Conservation (phyloP, 139 green algal species). For the Chlorella ohadii region DNA sequence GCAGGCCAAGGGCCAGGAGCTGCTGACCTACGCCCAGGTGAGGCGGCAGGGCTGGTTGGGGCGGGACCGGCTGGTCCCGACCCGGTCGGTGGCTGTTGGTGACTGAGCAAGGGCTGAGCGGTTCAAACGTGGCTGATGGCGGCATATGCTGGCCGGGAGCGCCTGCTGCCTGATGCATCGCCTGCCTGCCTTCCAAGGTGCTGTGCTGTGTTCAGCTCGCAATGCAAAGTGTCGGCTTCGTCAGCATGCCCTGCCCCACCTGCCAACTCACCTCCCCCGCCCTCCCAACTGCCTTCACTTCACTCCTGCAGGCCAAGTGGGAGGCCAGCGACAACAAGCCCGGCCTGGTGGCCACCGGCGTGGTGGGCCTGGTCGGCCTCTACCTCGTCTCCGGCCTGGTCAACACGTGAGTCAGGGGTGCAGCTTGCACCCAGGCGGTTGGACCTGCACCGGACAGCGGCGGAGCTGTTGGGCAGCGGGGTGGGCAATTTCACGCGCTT, state of each 20-base stretch:
- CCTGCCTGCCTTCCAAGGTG: too few species aligned
- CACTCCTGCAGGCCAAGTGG: conserved; percentile 32
- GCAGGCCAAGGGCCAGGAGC: conserved; percentile 9
- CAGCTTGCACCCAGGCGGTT: not conserved
- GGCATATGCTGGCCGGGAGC: too few species aligned
- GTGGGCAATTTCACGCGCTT: too few species aligned
- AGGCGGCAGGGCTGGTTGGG: not conserved
- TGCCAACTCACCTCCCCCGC: not conserved
- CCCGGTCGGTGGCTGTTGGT: too few species aligned
- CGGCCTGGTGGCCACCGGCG: conserved; percentile 35
- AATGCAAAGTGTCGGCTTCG: too few species aligned
- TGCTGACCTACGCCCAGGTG: conserved; percentile 4
- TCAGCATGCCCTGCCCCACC: not conserved
- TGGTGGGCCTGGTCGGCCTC: conserved; percentile 36
- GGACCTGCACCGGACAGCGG: too few species aligned
- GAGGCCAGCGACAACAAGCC: conserved; percentile 53
- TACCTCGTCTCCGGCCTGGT: conserved; percentile 41
- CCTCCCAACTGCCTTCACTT: not conserved
- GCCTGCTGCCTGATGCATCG: too few species aligned
- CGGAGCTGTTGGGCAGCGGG: too few species aligned
- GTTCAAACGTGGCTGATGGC: too few species aligned
- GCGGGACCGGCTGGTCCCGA: too few species aligned
- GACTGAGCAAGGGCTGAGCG: too few species aligned
- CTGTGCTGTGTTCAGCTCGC: too few species aligned
- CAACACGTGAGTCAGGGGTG: not conserved